Conservation (phyloP, 108 stramenopile genomes). For the Nitzschia sp. region DNA sequence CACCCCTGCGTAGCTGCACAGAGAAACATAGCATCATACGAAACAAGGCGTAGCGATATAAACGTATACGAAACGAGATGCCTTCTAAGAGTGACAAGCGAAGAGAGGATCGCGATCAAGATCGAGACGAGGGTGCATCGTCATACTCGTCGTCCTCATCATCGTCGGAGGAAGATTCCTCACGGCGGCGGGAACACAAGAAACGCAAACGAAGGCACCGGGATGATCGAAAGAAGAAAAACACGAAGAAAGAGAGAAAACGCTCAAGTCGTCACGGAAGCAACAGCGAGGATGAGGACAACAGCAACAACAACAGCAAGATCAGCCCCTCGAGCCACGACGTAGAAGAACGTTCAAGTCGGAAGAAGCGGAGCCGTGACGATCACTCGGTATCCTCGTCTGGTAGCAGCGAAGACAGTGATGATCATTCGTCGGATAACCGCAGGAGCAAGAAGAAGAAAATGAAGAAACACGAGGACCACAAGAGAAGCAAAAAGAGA, state of each 20-base stretch:
- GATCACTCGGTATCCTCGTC: not conserved
- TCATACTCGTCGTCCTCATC: slow-evolving; percentile 14
- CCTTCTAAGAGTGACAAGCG: too few species aligned
- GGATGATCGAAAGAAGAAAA: slow-evolving; percentile 16
- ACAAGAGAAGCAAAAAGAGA: slow-evolving; percentile 28
- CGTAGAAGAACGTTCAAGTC: not conserved
- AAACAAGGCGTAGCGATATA: too few species aligned
- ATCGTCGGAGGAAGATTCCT: slow-evolving; percentile 1
- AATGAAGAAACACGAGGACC: slow-evolving; percentile 16
- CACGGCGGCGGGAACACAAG: slow-evolving; percentile 2
- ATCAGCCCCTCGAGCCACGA: too few species aligned
- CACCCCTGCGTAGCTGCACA: too few species aligned
- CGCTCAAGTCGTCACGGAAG: not conserved
- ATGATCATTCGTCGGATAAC: not conserved
- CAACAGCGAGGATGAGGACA: not conserved
- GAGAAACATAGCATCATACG: too few species aligned
- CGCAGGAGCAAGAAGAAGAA: slow-evolving; percentile 5
- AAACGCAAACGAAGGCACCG: slow-evolving; percentile 16
- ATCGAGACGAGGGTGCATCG: slow-evolving; percentile 7
- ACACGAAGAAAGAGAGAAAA: slow-evolving; percentile 21
- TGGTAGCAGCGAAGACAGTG: too few species aligned
- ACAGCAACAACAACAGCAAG: too few species aligned
- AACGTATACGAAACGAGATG: too few species aligned
- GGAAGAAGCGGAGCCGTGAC: not conserved
- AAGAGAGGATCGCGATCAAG: too few species aligned